Base-by-base conservation (phyloP, 495 filamentous ascomycete species). In the Viridothelium virens region DNA sequence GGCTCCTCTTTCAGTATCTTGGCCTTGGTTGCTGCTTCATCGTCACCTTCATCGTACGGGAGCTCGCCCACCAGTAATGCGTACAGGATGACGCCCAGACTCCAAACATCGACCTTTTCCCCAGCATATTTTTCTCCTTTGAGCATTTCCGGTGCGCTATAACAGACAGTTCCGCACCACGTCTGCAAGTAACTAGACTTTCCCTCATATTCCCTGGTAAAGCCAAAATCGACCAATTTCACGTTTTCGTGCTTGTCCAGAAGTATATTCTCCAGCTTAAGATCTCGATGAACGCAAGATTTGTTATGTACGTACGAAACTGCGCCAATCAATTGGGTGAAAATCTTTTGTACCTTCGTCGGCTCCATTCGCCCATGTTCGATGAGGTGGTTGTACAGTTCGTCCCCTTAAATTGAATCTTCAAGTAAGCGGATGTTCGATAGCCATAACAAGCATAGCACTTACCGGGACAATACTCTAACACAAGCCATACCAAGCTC, bases 51-150 rank as follows among this genome's bases (percentile, higher is more conserved):
- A 71, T 98, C 94, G 72, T 93, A 98, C 5, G 94, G 94, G 31
- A 98, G 82, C 76, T 97, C 95, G 48, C 94, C 94, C 50, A 87
- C 89, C 61, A 98, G 80, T 39, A 98, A 80, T 46, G 94, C 92
- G 76, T 95, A 97, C 31, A 98, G 83, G 68, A 98, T 98, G 61
- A 97, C 91, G 0, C 94, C 94, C 71, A 98, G 77, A 75, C 94
- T 97, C 94, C 94, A 98, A 5, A 97, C 91, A 74, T 98, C 94
- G 65, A 98, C 94, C 75, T 95, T 96, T 78, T 97, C 92, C 1
- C 91, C 92, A 0, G 91, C 92, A 73, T 98, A 98, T 74, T 95
- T 97, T 77, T 98, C 94, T 46, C 92, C 95, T 74, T 94, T 96
- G 41, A 98, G 83, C 94, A 98, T 97, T 74, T 98, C 94, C 2